A percentile compares a stretch with the other conserved stretches of the same genome.
phyloP scores from a whole-genome alignment of 208 protist genomes.

The Perkinsela sp. region DNA sequence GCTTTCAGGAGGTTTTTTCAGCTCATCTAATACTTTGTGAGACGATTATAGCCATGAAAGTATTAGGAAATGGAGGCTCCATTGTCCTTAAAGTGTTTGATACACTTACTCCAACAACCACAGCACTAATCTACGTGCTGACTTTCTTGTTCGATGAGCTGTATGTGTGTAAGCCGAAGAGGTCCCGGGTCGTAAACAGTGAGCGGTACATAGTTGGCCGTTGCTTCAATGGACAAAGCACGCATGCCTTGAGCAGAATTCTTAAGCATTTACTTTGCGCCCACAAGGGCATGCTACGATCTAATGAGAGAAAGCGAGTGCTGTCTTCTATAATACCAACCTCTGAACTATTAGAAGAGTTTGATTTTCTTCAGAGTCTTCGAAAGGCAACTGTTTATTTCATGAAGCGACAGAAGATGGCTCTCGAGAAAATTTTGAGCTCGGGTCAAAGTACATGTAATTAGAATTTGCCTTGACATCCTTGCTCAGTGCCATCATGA shows the following conservation, averaged over 20 bases:
- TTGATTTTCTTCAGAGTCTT: neutral
- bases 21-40: constrained; percentile 47
- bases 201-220: constrained; percentile 55
- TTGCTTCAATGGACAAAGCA: constrained; percentile 6
- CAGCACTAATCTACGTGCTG: constrained; percentile 33
- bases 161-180: constrained; percentile 52
- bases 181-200: constrained; percentile 61
- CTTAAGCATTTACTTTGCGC: neutral
- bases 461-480: too few species aligned
- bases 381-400: neutral
- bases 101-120: constrained; percentile 43
- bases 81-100: constrained; percentile 68
- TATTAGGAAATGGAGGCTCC: constrained; percentile 21
- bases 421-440: neutral
- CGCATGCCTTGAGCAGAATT: neutral
- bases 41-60: constrained; percentile 33
- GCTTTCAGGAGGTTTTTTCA: constrained; percentile 47
- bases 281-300: neutral
- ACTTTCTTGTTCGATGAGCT: constrained; percentile 45
- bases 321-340: neutral
- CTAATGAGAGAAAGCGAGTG: neutral
- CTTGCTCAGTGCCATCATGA: too few species aligned
- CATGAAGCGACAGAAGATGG: neutral
- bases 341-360: neutral
- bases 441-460: too few species aligned